Evolutionary conservation across 2,329 filamentous ascomycete species (phyloP).

Genomic region (Sclerotinia glacialis): DNA sequence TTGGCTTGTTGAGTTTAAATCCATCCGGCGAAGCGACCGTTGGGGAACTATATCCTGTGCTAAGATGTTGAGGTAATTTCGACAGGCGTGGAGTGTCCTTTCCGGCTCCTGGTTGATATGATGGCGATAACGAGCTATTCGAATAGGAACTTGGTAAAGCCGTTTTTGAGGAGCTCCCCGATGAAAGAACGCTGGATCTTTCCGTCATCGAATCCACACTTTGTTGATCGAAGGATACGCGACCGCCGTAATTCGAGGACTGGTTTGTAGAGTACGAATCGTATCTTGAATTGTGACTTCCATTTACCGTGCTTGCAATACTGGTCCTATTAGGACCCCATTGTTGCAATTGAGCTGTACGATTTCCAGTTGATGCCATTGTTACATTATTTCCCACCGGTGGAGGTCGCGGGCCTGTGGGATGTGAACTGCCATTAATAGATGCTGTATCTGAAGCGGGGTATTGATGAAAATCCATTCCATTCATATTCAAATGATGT

Average conservation of each 20-base stretch:
- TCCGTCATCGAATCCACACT: slow-evolving; percentile 62
- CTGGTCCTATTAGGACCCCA: slow-evolving; percentile 58
- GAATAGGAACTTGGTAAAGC: slow-evolving; percentile 56
- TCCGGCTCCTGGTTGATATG: slow-evolving; percentile 27
- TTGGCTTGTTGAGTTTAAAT: slow-evolving; percentile 67
- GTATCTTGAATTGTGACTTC: slow-evolving; percentile 58
- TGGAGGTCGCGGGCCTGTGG: slow-evolving; percentile 60
- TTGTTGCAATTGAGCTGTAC: slow-evolving; percentile 71
- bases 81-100: slow-evolving; percentile 57
- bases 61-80: slow-evolving; percentile 44
- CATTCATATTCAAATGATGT: slow-evolving; percentile 77
- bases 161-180: slow-evolving; percentile 52
- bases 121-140: slow-evolving; percentile 48
- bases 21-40: slow-evolving; percentile 35
- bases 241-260: slow-evolving; percentile 34
- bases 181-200: slow-evolving; percentile 54
- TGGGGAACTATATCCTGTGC: slow-evolving; percentile 30
- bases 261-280: slow-evolving; percentile 55
- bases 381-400: slow-evolving; percentile 61
- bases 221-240: slow-evolving; percentile 60
- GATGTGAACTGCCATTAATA: slow-evolving; percentile 52
- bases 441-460: slow-evolving; percentile 63
- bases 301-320: slow-evolving; percentile 51
- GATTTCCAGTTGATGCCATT: slow-evolving; percentile 67
- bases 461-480: slow-evolving; percentile 84